Evolutionary conservation across 495 filamentous ascomycete genomes (phyloP), one percentile per base, ranked within the genome.

Genomic region (Pseudoneurospora amorphoporcata): DNA sequence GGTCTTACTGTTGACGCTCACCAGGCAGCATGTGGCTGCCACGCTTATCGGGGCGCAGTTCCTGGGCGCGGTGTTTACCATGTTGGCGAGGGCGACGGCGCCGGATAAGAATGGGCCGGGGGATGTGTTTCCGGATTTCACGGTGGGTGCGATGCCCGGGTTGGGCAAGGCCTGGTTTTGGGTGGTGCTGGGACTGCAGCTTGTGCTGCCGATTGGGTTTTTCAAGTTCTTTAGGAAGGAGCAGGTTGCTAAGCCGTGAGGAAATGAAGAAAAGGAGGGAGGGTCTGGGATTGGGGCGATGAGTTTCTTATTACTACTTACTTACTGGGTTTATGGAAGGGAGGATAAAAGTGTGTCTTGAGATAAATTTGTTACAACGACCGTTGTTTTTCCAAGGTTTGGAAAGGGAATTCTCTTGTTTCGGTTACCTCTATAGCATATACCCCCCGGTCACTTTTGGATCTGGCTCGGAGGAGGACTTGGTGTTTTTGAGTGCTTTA

Each of bases 201-300:
- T 89, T 37, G 75, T 84, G 41, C 87, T 92, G 72, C 90, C 88
- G 76, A 78, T 88, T 47, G 88, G 89, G 14, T 90, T 89, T 76
- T 84, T 89, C 17, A 81, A 86, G 74, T 91, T 90, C 80, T 92
- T 91, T 82, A 84, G 90, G 68, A 90, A 90, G 82, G 90, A 91
- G 79, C 90, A 91, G 78, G 84, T 91, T 72, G 86, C 84, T 40
- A 92, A 91, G 83, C 90, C 90, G 16, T 90, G 32, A 75, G 19
- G 2, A 0, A 40, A 40, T 2, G 19, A 8, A 8, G n/a, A 16
- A 2, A 6, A 16, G 2, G 16, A 16, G 12, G 14, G 2, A 17
- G 42, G 23, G 23, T 23, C 1, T 23, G 23, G 23, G 23, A 23
- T 23, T 23, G 23, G 23, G 23, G 23, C 23, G 23, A 23, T 23